Conservation (phyloP, 129 eudicot genomes). For the Rutidosis leptorrhynchoides region DNA sequence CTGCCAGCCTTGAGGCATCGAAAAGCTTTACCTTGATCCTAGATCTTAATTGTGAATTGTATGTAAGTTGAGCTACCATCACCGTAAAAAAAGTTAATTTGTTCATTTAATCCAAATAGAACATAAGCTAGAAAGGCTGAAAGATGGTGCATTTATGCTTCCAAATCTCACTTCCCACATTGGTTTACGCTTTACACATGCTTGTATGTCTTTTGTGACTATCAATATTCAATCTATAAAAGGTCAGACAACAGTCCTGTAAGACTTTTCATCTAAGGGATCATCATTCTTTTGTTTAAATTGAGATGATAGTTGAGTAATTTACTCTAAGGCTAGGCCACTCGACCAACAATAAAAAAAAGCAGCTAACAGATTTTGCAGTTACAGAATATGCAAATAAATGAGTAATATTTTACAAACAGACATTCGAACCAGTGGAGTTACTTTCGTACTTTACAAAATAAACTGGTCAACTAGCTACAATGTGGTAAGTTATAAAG, state of each 20-base stretch:
- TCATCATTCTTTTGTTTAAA: not conserved
- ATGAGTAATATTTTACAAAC: not conserved
- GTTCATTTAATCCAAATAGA: not conserved
- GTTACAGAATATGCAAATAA: not conserved
- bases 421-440: not conserved
- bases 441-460: not conserved
- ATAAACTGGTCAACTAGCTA: not conserved
- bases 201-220: not conserved
- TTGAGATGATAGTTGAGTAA: not conserved
- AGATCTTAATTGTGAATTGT: not conserved
- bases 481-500: slow-evolving; percentile 6
- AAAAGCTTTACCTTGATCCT: slow-evolving; percentile 13
- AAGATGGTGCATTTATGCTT: not conserved
- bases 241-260: not conserved
- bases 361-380: not conserved
- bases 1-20: not conserved
- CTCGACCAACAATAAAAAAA: not conserved
- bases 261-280: not conserved
- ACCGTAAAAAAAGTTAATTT: not conserved
- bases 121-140: not conserved
- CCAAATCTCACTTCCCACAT: not conserved
- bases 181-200: not conserved
- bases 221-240: not conserved
- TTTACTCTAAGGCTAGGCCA: not conserved
- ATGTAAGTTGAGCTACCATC: not conserved